Conservation (phyloP, 2,329 filamentous ascomycete genomes). For the Microcyclosporella mali region DNA sequence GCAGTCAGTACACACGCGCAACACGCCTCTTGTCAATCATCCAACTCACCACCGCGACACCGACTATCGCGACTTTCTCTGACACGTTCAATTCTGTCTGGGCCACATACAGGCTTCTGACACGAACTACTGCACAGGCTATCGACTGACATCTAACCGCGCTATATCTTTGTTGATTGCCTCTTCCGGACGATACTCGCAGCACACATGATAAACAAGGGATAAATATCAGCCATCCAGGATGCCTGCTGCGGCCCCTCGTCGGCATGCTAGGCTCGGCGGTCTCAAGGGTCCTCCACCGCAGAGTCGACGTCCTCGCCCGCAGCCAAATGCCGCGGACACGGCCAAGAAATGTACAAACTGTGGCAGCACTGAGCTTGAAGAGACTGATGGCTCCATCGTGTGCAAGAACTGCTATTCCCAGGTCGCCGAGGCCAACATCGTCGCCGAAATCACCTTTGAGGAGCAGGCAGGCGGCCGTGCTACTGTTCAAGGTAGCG, state of each 20-base stretch:
- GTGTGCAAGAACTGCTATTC: conserved; percentile 80
- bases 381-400: conserved; percentile 36
- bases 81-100: no score
- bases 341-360: conserved; percentile 11
- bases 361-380: conserved; percentile 16
- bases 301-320: conserved; percentile 41
- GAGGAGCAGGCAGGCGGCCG: conserved; percentile 80
- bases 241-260: no score
- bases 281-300: conserved; percentile 1
- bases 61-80: no score
- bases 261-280: background rate
- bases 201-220: conserved; percentile 1
- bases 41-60: background rate
- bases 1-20: background rate
- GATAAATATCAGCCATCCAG: background rate
- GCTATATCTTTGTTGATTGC: background rate
- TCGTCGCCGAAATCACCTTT: conserved; percentile 87
- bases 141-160: no score
- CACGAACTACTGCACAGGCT: no score
- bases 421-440: conserved; percentile 77
- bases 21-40: background rate
- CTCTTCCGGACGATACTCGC: background rate
- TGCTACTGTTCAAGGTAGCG: conserved; percentile 84
- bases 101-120: no score
- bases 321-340: conserved; percentile 1